Evolutionary conservation across 1,284 basidiomycete genomes (phyloP).

Genomic region (Ustilago curta): DNA sequence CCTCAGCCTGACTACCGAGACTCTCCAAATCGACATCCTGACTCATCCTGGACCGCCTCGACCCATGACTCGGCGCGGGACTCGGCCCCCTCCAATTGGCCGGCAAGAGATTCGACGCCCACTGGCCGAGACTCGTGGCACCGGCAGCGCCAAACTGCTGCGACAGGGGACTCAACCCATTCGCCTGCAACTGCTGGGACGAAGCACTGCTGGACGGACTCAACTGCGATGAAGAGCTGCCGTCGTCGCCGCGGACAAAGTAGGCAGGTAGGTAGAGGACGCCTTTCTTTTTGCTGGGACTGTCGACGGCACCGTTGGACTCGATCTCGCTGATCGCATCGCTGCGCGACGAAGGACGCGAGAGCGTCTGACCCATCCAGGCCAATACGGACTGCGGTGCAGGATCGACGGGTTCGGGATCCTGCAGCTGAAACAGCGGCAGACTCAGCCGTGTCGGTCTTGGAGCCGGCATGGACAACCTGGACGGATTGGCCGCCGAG

Average conservation of each 20-base stretch:
- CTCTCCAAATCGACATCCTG: slow-evolving; percentile 42
- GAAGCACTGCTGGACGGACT: slow-evolving; percentile 20
- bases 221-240: slow-evolving; percentile 13
- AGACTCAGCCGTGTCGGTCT: slow-evolving; percentile 42
- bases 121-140: slow-evolving; percentile 24
- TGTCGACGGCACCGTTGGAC: slow-evolving; percentile 13
- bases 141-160: slow-evolving; percentile 2
- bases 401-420: slow-evolving; percentile 36
- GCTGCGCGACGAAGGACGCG: slow-evolving; percentile 35
- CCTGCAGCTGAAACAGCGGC: slow-evolving; percentile 53
- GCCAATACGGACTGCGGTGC: slow-evolving; percentile 47
- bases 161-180: not conserved
- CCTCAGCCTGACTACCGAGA: slow-evolving; percentile 24
- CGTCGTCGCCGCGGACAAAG: slow-evolving; percentile 53
- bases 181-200: slow-evolving; percentile 15
- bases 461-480: slow-evolving; percentile 43
- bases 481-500: slow-evolving; percentile 29
- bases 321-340: slow-evolving; percentile 41
- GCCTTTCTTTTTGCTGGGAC: slow-evolving; percentile 47
- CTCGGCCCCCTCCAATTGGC: slow-evolving; percentile 35
- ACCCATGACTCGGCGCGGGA: slow-evolving; percentile 32
- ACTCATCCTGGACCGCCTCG: slow-evolving; percentile 22
- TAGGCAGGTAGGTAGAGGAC: slow-evolving; percentile 56
- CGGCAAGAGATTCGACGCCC: slow-evolving; percentile 25
- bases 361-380: slow-evolving; percentile 52